Evolutionary conservation across 768 basidiomycete species (phyloP), one percentile per base, ranked within the genome.

Genomic region (Russula brevipes): DNA sequence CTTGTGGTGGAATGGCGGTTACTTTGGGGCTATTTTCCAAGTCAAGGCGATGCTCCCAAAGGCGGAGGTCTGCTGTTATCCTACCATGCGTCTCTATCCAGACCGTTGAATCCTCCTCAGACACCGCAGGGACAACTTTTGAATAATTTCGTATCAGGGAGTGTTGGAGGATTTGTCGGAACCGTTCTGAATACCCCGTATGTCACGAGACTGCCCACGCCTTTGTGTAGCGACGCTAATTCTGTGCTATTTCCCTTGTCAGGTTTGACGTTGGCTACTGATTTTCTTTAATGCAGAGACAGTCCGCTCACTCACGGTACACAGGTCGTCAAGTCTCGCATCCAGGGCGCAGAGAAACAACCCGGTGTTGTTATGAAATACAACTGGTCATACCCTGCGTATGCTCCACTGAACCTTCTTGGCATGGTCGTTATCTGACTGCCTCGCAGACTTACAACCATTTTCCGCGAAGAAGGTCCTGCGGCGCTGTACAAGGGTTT

Each of bases 291-390:
- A 14, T 30, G 16, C 16, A 9, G 50, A 49, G 57, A 33, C n/a
- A 38, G 39, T 54, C 35, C 11, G 7, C 47, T 56, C 45, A 54
- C 19, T 24, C 42, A 54, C 19, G 19, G 24, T 62, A 39, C 60
- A 19, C 67, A 96, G 89, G 94, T 98, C 66, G 91, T 97, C 64
- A 98, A 98, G 76, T 94, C 94, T 16, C 89, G 96, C 51, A 94
- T 98, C 44, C 97, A 99, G 76, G 86, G 89, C 49, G 75, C 83
- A 19, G 77, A 78, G 46, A 84, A 80, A 66, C 70, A 9, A 42
- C 62, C 62, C 10, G 62, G 91, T 16, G 84, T 85, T n/a, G 74
- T 74, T 1, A 89, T 89, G 19, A 95, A 94, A 71, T 94, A 95
- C 76, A 90, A 89, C 76, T 97, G 95, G 95, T 88, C 95, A 58